Evolutionary conservation across 352 stramenopile genomes (phyloP).

Genomic region (Globisporangium canariense): DNA sequence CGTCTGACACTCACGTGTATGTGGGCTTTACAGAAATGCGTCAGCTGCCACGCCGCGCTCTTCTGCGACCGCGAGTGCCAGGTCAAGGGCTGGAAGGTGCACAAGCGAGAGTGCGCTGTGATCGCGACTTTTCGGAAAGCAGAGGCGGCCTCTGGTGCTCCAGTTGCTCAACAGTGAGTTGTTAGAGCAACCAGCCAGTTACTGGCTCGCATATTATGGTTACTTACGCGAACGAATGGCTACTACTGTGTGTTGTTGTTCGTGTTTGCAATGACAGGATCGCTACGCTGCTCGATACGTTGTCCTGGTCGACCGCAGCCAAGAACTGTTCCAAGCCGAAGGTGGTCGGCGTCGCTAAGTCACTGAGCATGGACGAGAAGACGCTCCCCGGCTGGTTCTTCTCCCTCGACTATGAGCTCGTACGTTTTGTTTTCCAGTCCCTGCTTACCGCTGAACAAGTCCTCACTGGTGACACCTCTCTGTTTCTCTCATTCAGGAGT

Average conservation of each 20-base stretch:
- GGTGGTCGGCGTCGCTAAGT: conserved; percentile 48
- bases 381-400: conserved; percentile 71
- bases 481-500: conserved; percentile 25
- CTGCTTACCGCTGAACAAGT: not conserved
- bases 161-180: conserved; percentile 4
- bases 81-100: conserved; percentile 44
- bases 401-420: conserved; percentile 44
- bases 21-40: conserved; percentile 38
- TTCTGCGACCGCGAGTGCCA: conserved; percentile 70
- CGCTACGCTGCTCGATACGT: conserved; percentile 26
- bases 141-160: not conserved
- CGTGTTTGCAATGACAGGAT: conserved; percentile 26
- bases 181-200: not conserved
- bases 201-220: not conserved
- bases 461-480: not conserved
- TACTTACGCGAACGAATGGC: not conserved
- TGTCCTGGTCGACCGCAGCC: conserved; percentile 31
- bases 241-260: not conserved
- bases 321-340: conserved; percentile 40
- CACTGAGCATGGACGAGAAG: conserved; percentile 38
- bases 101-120: conserved; percentile 60
- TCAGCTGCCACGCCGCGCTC: conserved; percentile 50
- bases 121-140: conserved; percentile 52
- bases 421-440: conserved; percentile 15
- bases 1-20: not conserved